Evolutionary conservation across 2,329 filamentous ascomycete genomes (phyloP).

Genomic region (Cercospora zeae-maydis): DNA sequence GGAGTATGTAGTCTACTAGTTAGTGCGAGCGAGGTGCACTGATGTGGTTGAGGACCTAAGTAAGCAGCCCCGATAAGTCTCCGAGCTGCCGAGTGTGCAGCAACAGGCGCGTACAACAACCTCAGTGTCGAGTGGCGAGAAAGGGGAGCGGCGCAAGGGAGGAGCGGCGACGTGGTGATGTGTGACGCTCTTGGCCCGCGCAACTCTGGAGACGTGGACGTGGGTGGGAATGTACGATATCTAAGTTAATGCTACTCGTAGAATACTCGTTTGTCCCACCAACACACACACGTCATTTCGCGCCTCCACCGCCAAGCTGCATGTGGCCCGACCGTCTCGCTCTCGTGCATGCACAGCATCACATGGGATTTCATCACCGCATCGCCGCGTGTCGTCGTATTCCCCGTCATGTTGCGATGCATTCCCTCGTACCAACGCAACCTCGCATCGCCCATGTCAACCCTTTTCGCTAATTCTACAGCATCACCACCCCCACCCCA

Average conservation of each 20-base stretch:
- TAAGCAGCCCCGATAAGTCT: conserved; percentile 13
- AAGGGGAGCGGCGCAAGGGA: conserved; percentile 13
- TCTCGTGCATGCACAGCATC: neutral
- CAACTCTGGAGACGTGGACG: neutral
- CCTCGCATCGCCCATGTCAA: neutral
- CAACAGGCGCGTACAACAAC: no score
- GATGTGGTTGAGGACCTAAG: conserved; percentile 12
- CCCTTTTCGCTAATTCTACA: conserved; percentile 43
- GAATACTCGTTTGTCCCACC: neutral
- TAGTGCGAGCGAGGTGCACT: no score
- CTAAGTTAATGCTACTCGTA: no score
- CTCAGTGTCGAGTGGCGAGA: neutral
- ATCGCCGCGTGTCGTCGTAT: no score
- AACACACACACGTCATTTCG: conserved; percentile 1
- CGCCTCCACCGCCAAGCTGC: neutral
- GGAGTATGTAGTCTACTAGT: no score
- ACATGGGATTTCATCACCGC: neutral
- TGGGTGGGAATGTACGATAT: no score
- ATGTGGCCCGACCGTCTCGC: neutral
- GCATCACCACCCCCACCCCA: conserved; percentile 85
- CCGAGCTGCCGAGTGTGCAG: conserved; percentile 6
- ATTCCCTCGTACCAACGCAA: neutral
- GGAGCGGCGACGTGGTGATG: neutral
- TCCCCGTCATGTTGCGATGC: neutral
- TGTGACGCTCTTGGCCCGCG: neutral